phyloP scores from a whole-genome alignment of 2,329 filamentous ascomycete species.

The Cladophialophora immunda region DNA sequence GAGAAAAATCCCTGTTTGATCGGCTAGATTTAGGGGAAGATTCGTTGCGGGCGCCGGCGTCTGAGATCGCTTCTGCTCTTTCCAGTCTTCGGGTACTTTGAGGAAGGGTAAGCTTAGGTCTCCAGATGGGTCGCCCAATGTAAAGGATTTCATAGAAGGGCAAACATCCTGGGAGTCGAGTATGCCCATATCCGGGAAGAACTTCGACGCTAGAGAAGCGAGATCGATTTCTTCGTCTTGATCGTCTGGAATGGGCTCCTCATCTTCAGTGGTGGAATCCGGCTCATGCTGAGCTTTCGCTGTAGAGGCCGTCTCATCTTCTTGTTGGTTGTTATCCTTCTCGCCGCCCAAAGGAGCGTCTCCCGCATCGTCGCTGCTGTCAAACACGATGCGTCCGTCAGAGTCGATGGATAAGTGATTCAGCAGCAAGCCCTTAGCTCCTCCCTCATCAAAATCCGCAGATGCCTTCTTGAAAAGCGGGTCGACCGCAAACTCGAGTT shows the following conservation, averaged over 20 bases:
- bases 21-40: slow-evolving; percentile 56
- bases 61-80: slow-evolving; percentile 65
- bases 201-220: slow-evolving; percentile 74
- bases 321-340: slow-evolving; percentile 43
- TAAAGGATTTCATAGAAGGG: slow-evolving; percentile 91
- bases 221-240: slow-evolving; percentile 80
- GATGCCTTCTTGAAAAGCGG: slow-evolving; percentile 99
- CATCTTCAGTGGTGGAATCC: slow-evolving; percentile 45
- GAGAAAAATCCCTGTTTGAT: slow-evolving; percentile 82
- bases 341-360: slow-evolving; percentile 56
- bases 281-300: slow-evolving; percentile 53
- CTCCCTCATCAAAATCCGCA: slow-evolving; percentile 97
- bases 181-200: slow-evolving; percentile 80
- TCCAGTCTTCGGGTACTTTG: slow-evolving; percentile 87
- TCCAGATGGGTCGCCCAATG: slow-evolving; percentile 84
- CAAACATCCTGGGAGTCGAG: slow-evolving; percentile 92
- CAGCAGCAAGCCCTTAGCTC: slow-evolving; percentile 90
- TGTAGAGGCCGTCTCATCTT: slow-evolving; percentile 51
- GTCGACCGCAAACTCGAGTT: slow-evolving; percentile 94
- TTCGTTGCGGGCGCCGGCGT: slow-evolving; percentile 31
- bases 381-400: slow-evolving; percentile 93
- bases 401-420: slow-evolving; percentile 97
- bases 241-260: slow-evolving; percentile 53
- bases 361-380: slow-evolving; percentile 88
- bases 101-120: slow-evolving; percentile 91